phyloP scores from a whole-genome alignment of 331 rosid genomes.

The Ulmus americana region DNA sequence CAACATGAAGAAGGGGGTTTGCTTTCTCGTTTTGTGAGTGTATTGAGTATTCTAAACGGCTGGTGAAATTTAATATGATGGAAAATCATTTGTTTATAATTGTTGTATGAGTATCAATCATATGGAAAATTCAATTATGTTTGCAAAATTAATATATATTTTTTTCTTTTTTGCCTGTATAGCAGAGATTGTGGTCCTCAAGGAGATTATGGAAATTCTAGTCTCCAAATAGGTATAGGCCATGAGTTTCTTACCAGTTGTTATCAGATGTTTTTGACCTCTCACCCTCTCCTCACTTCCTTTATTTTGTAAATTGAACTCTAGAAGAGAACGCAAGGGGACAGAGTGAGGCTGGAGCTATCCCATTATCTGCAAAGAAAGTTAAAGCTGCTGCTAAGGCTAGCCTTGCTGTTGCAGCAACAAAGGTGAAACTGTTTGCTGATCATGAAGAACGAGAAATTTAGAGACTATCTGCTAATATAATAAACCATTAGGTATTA shows the following conservation, averaged over 20 bases:
- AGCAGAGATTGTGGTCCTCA: constrained; percentile 51
- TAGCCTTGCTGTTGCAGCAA: constrained; percentile 94
- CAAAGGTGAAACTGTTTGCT: constrained; percentile 87
- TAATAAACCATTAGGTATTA: constrained; percentile 82
- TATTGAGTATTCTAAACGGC: constrained; percentile 5
- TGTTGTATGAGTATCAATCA: constrained; percentile 11
- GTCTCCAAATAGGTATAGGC: constrained; percentile 58
- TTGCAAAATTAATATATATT: constrained; percentile 19
- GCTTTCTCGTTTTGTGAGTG: constrained; percentile 5
- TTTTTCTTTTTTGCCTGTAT: constrained; percentile 28
- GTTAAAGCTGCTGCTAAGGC: constrained; percentile 85
- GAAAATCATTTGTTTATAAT: neutral
- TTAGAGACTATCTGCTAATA: constrained; percentile 92
- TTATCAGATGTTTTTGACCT: constrained; percentile 3
- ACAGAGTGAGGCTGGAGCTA: constrained; percentile 48
- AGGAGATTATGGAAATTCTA: constrained; percentile 50
- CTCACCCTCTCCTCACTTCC: constrained; percentile 10
- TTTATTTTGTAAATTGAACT: constrained; percentile 19
- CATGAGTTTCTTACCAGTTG: constrained; percentile 20
- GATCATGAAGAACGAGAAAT: constrained; percentile 99
- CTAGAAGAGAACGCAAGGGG: constrained; percentile 61
- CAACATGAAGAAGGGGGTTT: neutral
- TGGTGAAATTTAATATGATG: constrained; percentile 11
- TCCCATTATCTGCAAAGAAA: constrained; percentile 59
- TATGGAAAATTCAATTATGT: constrained; percentile 13